Evolutionary conservation across 257 asterid genomes (phyloP), one percentile per base, ranked within the genome.

Genomic region (Nicotiana noctiflora): DNA sequence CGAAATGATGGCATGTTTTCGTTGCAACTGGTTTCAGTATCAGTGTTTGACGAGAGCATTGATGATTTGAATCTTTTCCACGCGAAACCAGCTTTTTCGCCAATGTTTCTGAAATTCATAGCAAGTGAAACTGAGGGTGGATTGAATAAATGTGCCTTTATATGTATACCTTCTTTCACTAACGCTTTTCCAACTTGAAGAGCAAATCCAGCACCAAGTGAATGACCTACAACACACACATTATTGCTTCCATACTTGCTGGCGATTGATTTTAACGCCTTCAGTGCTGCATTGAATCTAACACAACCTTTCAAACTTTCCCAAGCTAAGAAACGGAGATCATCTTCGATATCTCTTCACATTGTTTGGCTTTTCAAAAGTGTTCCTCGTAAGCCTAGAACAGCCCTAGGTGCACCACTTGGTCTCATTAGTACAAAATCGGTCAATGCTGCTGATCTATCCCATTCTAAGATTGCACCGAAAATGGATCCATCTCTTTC

Each of bases 381-480:
- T 1, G 97, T 92, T 37, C 97, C 97, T 76, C 97, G 76, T 77
- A 92, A 91, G 2, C 87, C 92, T 13, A 92, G 74, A 37, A 91
- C 91, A 2, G 94, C 93, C 44, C 90, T 83, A 2, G 97, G 96
- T 0, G 97, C 97, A 25, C 97, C 97, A 21, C 87, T 91, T 0
- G 96, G 97, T 49, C 94, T 80, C 32, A 92, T 78, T 13, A 92
- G 92, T 8, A 92, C 79, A 1, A 92, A 91, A 76, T 91, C 94
- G 0, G 91, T 80, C 44, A 92, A 37, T 8, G 97, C 97, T 5
- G 97, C 93, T 2, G 90, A 84, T 11, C 97, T 88, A 29, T 92
- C 97, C 97, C 97, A 92, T 77, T 91, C 97, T 3, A 92, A 87
- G 14, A 92, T 86, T 3, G 97, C 97, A 0, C 97, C 96, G 21